Evolutionary conservation across 164 flowering plant species (phyloP).

Genomic region (Berberis vulgaris): DNA sequence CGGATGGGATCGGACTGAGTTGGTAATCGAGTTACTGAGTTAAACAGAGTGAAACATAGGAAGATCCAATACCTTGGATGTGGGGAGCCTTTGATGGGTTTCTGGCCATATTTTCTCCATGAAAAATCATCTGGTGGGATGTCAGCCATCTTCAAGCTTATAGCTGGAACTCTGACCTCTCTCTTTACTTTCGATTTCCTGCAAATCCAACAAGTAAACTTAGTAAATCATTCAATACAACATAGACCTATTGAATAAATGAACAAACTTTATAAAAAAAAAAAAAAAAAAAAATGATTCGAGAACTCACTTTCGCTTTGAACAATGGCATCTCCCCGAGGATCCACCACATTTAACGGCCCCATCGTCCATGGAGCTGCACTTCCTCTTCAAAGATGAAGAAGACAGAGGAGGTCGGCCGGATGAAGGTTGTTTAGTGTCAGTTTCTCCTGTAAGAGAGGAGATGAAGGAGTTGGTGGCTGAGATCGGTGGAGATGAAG

Average conservation of each 20-base stretch:
- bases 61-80: conserved; percentile 57
- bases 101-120: conserved; percentile 95
- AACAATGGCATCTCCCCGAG: conserved; percentile 53
- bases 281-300: neutral
- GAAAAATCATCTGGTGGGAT: conserved; percentile 90
- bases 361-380: conserved; percentile 39
- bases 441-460: conserved; percentile 50
- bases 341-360: conserved; percentile 34
- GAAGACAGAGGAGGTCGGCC: conserved; percentile 45
- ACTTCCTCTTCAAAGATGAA: conserved; percentile 53
- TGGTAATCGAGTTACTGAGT: too few species aligned
- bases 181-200: conserved; percentile 69
- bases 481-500: conserved; percentile 28
- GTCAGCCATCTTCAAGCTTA: conserved; percentile 79
- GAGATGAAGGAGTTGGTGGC: conserved; percentile 39
- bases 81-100: conserved; percentile 91
- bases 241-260: neutral
- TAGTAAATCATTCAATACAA: neutral
- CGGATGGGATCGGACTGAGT: too few species aligned
- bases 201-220: neutral
- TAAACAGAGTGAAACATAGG: neutral
- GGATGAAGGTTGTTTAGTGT: conserved; percentile 20
- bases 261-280: neutral
- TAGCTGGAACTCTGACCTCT: conserved; percentile 71
- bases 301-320: conserved; percentile 51